Percentiles rank a stretch among this genome's conserved stretches.
Conservation (phyloP, 495 filamentous ascomycete species). For the Neurospora sp. region DNA sequence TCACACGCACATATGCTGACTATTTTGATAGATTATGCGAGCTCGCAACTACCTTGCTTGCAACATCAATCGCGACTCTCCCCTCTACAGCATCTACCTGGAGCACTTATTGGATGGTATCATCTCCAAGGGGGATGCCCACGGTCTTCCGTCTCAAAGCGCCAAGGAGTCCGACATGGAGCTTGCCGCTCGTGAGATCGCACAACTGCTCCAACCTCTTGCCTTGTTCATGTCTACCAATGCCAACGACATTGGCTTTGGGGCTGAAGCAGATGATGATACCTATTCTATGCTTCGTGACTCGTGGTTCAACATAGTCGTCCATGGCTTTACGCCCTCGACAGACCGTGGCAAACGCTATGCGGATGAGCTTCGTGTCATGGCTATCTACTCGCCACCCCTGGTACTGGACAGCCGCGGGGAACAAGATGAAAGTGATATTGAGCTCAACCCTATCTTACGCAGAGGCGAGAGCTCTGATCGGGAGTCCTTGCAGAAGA, state of each 20-base stretch:
- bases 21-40: slow-evolving; percentile 44
- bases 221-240: slow-evolving; percentile 60
- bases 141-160: slow-evolving; percentile 36
- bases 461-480: slow-evolving; percentile 71
- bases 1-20: slow-evolving; percentile 9
- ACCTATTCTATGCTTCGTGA: slow-evolving; percentile 65
- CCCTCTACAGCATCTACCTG: slow-evolving; percentile 67
- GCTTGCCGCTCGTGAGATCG: slow-evolving; percentile 73
- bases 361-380: slow-evolving; percentile 59
- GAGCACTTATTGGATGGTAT: slow-evolving; percentile 78
- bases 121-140: slow-evolving; percentile 77
- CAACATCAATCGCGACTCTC: slow-evolving; percentile 53
- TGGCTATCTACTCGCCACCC: slow-evolving; percentile 78
- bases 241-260: slow-evolving; percentile 35
- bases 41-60: slow-evolving; percentile 72
- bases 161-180: slow-evolving; percentile 63
- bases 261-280: slow-evolving; percentile 45
- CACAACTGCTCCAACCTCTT: slow-evolving; percentile 70
- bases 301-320: slow-evolving; percentile 93
- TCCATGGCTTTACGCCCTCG: slow-evolving; percentile 76
- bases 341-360: slow-evolving; percentile 59
- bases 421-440: slow-evolving; percentile 84
- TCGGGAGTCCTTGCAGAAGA: slow-evolving; percentile 70
- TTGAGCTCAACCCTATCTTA: slow-evolving; percentile 87
- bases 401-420: slow-evolving; percentile 74